Base-by-base conservation (phyloP, 805 yeast species). In the Suhomyces sp. region DNA sequence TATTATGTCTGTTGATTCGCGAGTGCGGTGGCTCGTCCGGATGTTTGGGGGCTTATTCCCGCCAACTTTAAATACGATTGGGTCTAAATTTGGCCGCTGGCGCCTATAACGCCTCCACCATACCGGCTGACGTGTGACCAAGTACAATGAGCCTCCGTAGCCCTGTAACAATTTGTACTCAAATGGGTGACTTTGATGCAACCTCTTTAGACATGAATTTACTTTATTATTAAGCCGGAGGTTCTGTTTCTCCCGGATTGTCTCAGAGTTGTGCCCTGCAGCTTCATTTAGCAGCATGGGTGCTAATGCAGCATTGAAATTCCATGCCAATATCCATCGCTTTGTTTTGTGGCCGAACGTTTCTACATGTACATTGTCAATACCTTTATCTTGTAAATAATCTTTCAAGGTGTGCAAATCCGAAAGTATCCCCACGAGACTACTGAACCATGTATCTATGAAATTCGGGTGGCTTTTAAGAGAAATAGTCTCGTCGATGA, bases 251-350 rank as follows among this genome's bases (percentile, higher is more conserved):
- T n/a, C 35, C 17, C 17, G 35, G 17, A n/a, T n/a, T 31, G 35
- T 31, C 35, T n/a, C 35, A n/a, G 35, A 31, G 3, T 6, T 13
- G 35, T 31, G 17, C 17, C 17, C 35, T 31, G 35, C 35, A n/a
- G 35, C 6, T 4, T 31, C 35, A 31, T 17, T 22, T 8, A 13
- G 21, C 15, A 13, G 17, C 44, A 41, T 21, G 44, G 51, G 47
- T 12, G 5, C 31, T 13, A 17, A 44, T 13, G 13, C 19, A 13
- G 20, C 5, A 19, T 48, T 43, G 44, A 53, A 45, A 29, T 47
- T 48, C 65, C 65, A 62, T 13, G 55, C 65, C 8, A 60, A 20
- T 1, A 62, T 50, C 63, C 63, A 59, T 17, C 65, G 48, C 9
- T 53, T 53, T 2, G 64, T 62, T 7, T 43, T 51, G 29, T 48